Percentiles rank a stretch among this genome's conserved stretches.
These are phyloP conservation scores for Microbotryum silenes-acaulis DNA, from an alignment of 1,284 basidiomycete genomes.

Conservation along the genomic window DNA sequence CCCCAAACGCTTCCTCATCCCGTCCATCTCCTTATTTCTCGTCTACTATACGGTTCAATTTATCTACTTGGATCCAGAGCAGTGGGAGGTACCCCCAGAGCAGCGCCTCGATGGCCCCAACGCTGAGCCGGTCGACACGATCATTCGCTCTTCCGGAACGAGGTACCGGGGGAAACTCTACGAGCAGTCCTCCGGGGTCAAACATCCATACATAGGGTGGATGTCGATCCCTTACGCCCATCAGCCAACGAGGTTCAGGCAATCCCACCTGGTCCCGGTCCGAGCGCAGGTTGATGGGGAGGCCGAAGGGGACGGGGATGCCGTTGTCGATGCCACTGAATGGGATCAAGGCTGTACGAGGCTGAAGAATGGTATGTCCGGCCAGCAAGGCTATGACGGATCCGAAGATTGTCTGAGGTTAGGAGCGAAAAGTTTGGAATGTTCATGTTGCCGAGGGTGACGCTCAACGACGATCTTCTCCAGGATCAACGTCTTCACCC, in stretches of 20 bases:
- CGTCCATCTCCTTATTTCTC: not conserved
- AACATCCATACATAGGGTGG: conserved; percentile 15
- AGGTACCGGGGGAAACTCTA: not conserved
- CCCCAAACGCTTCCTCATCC: not conserved
- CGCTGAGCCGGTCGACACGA: no score
- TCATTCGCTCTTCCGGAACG: not conserved
- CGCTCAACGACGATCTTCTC: not conserved
- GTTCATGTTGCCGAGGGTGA: no score
- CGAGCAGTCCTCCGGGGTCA: not conserved
- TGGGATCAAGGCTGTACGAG: conserved; percentile 25
- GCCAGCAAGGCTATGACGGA: conserved; percentile 21
- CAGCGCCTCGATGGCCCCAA: not conserved
- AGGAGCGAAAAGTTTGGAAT: not conserved
- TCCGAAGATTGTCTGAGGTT: conserved; percentile 29
- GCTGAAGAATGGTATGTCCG: conserved; percentile 9
- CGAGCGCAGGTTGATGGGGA: not conserved
- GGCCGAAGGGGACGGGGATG: not conserved
- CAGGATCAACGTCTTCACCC: conserved; percentile 28
- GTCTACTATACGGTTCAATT: not conserved
- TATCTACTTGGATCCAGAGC: conserved; percentile 1
- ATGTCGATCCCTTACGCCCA: conserved; percentile 20
- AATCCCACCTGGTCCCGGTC: not conserved
- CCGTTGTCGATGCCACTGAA: conserved; percentile 7
- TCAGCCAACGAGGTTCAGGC: conserved; percentile 18
- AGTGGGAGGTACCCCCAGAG: not conserved